A percentile compares a stretch with the other conserved stretches of the same genome.
phyloP scores from a whole-genome alignment of 257 asterid species.

The Anisodus tanguticus region DNA sequence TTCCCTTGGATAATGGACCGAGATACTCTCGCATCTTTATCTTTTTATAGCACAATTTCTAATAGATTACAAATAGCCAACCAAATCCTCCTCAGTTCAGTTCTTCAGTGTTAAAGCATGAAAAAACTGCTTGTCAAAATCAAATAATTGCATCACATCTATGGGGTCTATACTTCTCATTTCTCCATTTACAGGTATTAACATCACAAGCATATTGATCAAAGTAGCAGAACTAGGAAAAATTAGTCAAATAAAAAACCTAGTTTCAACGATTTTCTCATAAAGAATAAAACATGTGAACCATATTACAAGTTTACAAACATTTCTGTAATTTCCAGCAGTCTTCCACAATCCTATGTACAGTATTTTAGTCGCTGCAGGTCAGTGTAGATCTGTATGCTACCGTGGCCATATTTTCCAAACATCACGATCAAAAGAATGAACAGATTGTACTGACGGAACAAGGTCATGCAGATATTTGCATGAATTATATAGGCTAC shows the following conservation, averaged over 20 bases:
- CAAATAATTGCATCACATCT: neutral
- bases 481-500: conserved; percentile 19
- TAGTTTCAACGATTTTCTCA: neutral
- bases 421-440: neutral
- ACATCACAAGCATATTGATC: neutral
- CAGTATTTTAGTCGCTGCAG: conserved; percentile 12
- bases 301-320: neutral
- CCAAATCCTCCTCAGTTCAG: neutral
- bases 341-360: neutral
- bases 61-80: neutral
- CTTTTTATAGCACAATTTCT: neutral
- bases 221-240: neutral
- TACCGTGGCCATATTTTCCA: neutral
- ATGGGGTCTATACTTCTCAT: neutral
- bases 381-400: neutral
- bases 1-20: too few relatives aligned
- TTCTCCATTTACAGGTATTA: neutral
- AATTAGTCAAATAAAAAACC: neutral
- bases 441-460: neutral
- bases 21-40: neutral
- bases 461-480: neutral
- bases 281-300: neutral
- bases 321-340: neutral
- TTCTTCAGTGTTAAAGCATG: neutral
- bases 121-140: neutral